Evolutionary conservation across 208 protist genomes (phyloP).

Genomic region (Wallacemonas sp.): DNA sequence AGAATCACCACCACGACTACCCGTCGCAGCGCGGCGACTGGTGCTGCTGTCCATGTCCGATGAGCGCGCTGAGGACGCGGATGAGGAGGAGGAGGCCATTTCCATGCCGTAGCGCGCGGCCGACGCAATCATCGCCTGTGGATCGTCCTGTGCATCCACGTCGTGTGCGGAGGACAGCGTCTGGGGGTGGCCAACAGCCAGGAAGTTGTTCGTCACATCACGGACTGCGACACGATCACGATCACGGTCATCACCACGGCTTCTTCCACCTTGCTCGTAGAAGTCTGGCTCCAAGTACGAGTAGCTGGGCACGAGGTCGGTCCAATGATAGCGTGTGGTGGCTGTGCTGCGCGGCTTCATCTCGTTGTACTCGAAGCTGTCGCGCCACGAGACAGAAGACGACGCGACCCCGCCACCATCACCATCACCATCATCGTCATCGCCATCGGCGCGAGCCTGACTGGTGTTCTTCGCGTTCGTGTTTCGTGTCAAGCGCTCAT

Average conservation of each 20-base stretch:
- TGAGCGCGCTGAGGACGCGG: too few species aligned
- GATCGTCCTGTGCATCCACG: background rate
- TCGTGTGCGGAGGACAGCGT: background rate
- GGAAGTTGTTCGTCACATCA: slow-evolving; percentile 47
- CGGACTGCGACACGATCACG: background rate
- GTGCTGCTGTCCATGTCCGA: too few species aligned
- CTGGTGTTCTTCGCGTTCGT: background rate
- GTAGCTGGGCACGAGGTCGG: slow-evolving; percentile 67
- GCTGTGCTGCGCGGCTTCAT: slow-evolving; percentile 61
- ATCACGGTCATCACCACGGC: too few species aligned
- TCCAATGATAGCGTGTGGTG: slow-evolving; percentile 68
- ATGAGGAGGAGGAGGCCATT: too few species aligned
- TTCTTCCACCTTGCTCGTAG: too few species aligned
- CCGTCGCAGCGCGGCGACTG: background rate
- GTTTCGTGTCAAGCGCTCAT: slow-evolving; percentile 6
- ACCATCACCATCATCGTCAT: slow-evolving; percentile 4
- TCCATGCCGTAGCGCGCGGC: slow-evolving; percentile 5
- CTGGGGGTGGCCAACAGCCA: slow-evolving; percentile 58
- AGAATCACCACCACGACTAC: background rate
- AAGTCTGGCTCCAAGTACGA: slow-evolving; percentile 76
- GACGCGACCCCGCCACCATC: background rate
- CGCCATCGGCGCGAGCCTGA: background rate
- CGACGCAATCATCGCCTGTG: background rate
- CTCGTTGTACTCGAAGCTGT: slow-evolving; percentile 84
- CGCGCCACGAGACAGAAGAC: slow-evolving; percentile 45